These are phyloP conservation scores for Quercus phellos DNA, from an alignment of 331 rosid genomes.

Conservation along the genomic window DNA sequence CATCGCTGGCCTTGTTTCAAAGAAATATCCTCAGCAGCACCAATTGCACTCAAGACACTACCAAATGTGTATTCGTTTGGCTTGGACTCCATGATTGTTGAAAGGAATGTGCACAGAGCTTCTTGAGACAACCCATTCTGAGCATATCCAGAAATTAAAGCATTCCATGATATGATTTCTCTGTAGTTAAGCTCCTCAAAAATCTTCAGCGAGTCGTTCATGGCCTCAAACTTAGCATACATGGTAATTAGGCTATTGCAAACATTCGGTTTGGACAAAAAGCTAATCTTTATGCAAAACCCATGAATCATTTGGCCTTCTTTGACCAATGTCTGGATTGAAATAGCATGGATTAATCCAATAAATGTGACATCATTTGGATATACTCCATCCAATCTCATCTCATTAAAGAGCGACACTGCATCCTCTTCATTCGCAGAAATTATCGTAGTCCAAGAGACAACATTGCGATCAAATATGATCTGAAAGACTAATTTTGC, in stretches of 20 bases:
- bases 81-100: slow-evolving; percentile 45
- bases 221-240: slow-evolving; percentile 70
- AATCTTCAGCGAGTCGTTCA: slow-evolving; percentile 60
- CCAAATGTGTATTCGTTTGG: slow-evolving; percentile 89
- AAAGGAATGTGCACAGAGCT: slow-evolving; percentile 56
- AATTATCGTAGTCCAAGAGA: slow-evolving; percentile 87
- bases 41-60: slow-evolving; percentile 72
- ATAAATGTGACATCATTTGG: slow-evolving; percentile 81
- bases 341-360: slow-evolving; percentile 66
- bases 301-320: slow-evolving; percentile 71
- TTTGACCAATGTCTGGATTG: slow-evolving; percentile 42
- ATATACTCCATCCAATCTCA: slow-evolving; percentile 70
- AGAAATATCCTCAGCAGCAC: slow-evolving; percentile 69
- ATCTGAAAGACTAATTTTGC: slow-evolving; percentile 50
- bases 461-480: slow-evolving; percentile 59
- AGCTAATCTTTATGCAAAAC: slow-evolving; percentile 51
- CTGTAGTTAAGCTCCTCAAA: slow-evolving; percentile 64
- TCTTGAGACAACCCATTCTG: slow-evolving; percentile 61
- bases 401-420: slow-evolving; percentile 47
- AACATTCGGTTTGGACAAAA: slow-evolving; percentile 44
- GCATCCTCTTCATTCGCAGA: slow-evolving; percentile 62
- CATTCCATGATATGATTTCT: slow-evolving; percentile 82
- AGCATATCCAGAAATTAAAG: slow-evolving; percentile 85
- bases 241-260: slow-evolving; percentile 83
- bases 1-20: slow-evolving; percentile 68